These are phyloP conservation scores for Cunninghamia lanceolata DNA, from an alignment of 75 land plant genomes.

Conservation along the genomic window DNA sequence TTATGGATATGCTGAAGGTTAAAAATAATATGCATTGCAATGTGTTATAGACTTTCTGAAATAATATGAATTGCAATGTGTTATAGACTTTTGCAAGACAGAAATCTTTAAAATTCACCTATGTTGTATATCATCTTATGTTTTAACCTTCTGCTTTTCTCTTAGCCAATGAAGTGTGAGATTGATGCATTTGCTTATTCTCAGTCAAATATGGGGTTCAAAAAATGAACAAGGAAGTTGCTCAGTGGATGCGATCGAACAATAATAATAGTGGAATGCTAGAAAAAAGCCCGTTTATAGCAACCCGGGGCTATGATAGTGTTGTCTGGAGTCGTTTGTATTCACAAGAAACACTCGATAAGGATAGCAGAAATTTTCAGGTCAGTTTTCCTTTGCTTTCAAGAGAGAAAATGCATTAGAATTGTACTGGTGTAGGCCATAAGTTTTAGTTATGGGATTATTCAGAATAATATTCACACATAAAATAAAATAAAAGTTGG, in stretches of 20 bases:
- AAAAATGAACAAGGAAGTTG: slow-evolving; percentile 85
- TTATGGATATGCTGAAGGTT: not conserved
- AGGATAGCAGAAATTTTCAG: slow-evolving; percentile 35
- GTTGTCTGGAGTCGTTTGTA: slow-evolving; percentile 97
- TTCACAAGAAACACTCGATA: slow-evolving; percentile 60
- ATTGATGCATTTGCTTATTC: not conserved
- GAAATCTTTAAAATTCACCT: not conserved
- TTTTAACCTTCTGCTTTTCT: not conserved
- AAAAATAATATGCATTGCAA: not conserved
- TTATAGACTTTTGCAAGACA: not conserved
- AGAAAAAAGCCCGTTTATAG: slow-evolving; percentile 65
- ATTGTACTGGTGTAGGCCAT: not conserved
- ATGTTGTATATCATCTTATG: not conserved
- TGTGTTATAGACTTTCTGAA: not conserved
- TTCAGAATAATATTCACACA: not conserved
- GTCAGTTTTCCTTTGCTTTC: slow-evolving; percentile 13
- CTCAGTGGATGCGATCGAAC: slow-evolving; percentile 79
- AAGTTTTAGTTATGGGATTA: not conserved
- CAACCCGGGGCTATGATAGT: slow-evolving; percentile 92
- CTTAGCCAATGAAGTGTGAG: not conserved
- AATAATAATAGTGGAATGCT: slow-evolving; percentile 29
- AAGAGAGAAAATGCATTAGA: slow-evolving; percentile 1
- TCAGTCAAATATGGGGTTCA: slow-evolving; percentile 91
- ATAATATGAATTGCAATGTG: not conserved
- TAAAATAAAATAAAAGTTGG: not conserved